Evolutionary conservation across 2,329 filamentous ascomycete genomes (phyloP), one percentile per base, ranked within the genome.

Genomic region (Plenodomus lindquistii): DNA sequence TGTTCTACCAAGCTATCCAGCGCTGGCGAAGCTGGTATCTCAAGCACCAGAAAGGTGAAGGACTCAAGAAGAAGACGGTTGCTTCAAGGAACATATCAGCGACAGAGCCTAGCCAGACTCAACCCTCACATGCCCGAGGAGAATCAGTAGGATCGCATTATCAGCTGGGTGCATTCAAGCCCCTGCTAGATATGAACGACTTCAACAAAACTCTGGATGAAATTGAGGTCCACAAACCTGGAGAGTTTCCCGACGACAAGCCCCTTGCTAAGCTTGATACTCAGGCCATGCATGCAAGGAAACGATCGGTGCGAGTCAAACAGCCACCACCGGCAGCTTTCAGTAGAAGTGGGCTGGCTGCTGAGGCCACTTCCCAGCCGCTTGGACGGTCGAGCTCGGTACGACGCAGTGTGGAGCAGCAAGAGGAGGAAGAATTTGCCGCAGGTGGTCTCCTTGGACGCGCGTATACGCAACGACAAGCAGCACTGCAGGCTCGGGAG

Each of bases 21-120:
- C 76, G 75, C 34, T 97, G 92, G 92, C 84, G 93, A 49, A 95
- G 89, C 70, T 96, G 91, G 91, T 96, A 96, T 65, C 75, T 97
- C 7, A 87, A 90, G 37, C 86, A 89, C 59, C 85, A 85, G 52
- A 81, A 87, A 65, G 84, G 85, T 16, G 80, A 81, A 45, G 78
- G 77, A n/a, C 66, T 76, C 51, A 75, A 73, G 58, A 63, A 69
- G 17, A 73, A 69, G 47, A 62, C 62, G 16, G 11, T 13, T 15
- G 67, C 70, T 40, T 65, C 61, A 40, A 54, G 51, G 13, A 59
- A 56, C 15, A 38, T 57, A 2, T 40, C 56, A 17, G 63, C 62
- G 3, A 48, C 52, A 16, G 61, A 57, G 15, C 44, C 54, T 15
- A 51, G 50, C 17, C 50, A 54, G 19, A 46, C 44, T 10, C 34